Base-by-base conservation (phyloP, 208 protist genomes). In the Herpetomonas samuelpessoai region DNA sequence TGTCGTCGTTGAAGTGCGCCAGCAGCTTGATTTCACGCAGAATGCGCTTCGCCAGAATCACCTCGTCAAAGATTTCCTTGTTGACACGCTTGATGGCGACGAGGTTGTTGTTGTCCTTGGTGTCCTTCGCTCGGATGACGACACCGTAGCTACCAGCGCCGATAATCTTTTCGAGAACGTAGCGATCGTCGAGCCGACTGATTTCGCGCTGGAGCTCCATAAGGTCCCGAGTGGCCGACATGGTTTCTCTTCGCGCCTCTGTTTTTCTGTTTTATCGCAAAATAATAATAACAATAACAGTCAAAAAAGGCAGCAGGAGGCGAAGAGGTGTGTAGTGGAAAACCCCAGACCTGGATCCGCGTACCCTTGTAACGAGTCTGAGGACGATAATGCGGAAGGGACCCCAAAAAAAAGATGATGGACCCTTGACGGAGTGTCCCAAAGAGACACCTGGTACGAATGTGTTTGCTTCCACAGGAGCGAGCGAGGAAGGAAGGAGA, bases 21-120 rank as follows among this genome's bases (percentile, higher is more conserved):
- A 98, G 76, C 26, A 98, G 76, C 71, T 97, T 97, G 56, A 98
- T 96, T 76, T 98, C 96, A 10, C 96, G 91, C 48, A 98, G 74
- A 41, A 98, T 96, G 25, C 96, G 87, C 79, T 96, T 97, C 24
- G 93, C 86, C 56, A 98, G 68, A 30, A 90, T 87, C 10, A 86
- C 71, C 61, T 97, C 92, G 18, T 92, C 83, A 68, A 98, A 98
- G 25, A 97, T 97, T 48, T 97, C 93, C 78, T 97, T 95, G 66
- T 96, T 96, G 27, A 98, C 89, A 38, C 96, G 88, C 77, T 98
- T 98, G 53, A 98, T 94, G 35, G 95, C 95, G 18, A 97, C 93
- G 50, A 89, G 72, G 26, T 71, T 65, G 60, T 92, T 85, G 48
- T 73, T 66, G 49, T 88, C 80, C 27, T 76, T 60, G 21, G 53